Evolutionary conservation across 73 alveolate genomes (phyloP).

Genomic region (Paramecium pentaurelia): DNA sequence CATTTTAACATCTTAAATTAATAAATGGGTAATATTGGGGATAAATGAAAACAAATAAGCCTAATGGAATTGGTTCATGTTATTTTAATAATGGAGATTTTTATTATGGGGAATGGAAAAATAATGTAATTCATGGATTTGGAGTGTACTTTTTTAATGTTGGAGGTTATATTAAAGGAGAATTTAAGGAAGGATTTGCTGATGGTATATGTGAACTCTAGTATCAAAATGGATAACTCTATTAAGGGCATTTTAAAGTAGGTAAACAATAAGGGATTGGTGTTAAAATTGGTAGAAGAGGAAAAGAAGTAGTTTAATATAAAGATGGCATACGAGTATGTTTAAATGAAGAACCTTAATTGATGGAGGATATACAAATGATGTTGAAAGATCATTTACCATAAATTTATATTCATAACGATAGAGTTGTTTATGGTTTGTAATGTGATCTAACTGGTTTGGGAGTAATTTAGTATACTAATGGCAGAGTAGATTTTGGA

Average conservation of each 20-base stretch:
- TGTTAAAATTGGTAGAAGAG: slow-evolving; percentile 7
- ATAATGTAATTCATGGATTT: not conserved
- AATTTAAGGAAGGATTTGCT: not conserved
- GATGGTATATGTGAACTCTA: not conserved
- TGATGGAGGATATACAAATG: not conserved
- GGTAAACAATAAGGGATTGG: slow-evolving; percentile 9
- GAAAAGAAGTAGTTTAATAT: not conserved
- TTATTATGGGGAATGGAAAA: slow-evolving; percentile 43
- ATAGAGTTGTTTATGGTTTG: slow-evolving; percentile 29
- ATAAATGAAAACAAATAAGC: not conserved
- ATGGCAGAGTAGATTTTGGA: slow-evolving; percentile 17
- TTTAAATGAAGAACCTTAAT: not conserved
- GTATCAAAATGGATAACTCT: not conserved
- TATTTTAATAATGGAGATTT: not conserved
- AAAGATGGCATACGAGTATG: not conserved
- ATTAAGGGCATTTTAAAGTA: not conserved
- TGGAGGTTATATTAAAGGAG: slow-evolving; percentile 37
- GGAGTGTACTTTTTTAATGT: not conserved
- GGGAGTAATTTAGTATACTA: not conserved
- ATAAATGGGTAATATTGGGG: not conserved
- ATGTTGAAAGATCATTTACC: not conserved
- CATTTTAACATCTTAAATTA: not conserved
- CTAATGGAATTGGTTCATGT: slow-evolving; percentile 33
- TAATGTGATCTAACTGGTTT: slow-evolving; percentile 12
- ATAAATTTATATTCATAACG: not conserved